These are phyloP conservation scores for Pyrenophora teres DNA, from an alignment of 2,329 filamentous ascomycete genomes.

Conservation along the genomic window DNA sequence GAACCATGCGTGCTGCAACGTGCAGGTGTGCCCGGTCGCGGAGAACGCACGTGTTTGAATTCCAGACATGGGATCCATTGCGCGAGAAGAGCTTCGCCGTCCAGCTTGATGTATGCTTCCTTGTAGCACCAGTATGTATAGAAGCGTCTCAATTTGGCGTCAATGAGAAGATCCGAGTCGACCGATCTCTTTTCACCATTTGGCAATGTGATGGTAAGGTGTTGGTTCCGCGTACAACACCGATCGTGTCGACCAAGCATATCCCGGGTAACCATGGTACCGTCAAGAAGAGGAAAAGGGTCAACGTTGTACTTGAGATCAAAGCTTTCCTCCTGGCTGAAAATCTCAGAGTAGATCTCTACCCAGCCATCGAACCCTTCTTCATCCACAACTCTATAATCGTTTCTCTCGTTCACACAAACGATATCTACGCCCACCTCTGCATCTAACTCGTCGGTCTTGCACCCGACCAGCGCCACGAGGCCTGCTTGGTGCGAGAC, in stretches of 20 bases:
- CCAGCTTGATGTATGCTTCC: constrained; percentile 83
- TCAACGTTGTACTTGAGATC: constrained; percentile 64
- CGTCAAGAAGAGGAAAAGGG: constrained; percentile 52
- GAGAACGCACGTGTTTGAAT: constrained; percentile 65
- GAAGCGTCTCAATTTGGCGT: constrained; percentile 69
- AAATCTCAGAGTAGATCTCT: constrained; percentile 73
- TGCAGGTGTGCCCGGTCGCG: constrained; percentile 46
- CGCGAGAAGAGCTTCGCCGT: constrained; percentile 76
- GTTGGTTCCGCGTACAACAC: constrained; percentile 46
- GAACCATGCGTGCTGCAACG: constrained; percentile 51
- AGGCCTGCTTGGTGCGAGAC: constrained; percentile 78
- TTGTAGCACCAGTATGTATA: constrained; percentile 80
- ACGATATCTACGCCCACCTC: constrained; percentile 77
- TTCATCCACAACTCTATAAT: constrained; percentile 62
- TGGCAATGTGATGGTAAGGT: constrained; percentile 46
- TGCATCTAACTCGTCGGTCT: constrained; percentile 34
- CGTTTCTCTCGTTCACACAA: constrained; percentile 70
- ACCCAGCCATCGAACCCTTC: constrained; percentile 71
- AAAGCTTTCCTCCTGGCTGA: constrained; percentile 64
- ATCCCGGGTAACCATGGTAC: constrained; percentile 46
- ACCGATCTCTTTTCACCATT: constrained; percentile 46
- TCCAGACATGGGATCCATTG: constrained; percentile 73
- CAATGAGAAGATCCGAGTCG: constrained; percentile 55
- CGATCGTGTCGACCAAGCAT: constrained; percentile 53
- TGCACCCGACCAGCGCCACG: constrained; percentile 65